Evolutionary conservation across 2,329 filamentous ascomycete genomes (phyloP), one percentile per base, ranked within the genome.

Genomic region (Septoria petroselini): DNA sequence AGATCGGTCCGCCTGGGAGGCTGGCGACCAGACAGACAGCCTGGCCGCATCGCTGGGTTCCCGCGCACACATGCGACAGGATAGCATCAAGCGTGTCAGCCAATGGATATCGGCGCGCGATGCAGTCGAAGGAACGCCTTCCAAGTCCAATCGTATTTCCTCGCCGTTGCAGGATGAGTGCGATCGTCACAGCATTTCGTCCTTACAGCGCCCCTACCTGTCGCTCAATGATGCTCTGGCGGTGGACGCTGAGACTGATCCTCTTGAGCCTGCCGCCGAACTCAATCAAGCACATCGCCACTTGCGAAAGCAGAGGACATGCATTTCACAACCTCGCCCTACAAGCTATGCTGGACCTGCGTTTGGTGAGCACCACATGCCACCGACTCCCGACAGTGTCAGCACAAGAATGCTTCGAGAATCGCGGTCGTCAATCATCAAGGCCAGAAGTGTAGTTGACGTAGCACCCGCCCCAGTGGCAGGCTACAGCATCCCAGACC

Each of bases 11-110:
- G 57, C 50, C 3, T 65, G 63, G 63, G 65, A 67, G 50, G 52
- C 37, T 27, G 54, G 39, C 8, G 57, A 53, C 15, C 55, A 58
- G 4, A 55, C 60, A 2, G 51, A 53, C 19, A 29, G 37, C 11
- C 33, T 17, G 30, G 44, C 39, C 9, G 45, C 53, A 19, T 38
- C 53, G 6, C 33, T 54, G 12, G 47, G 38, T 12, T 42, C 51
- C 29, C 49, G 39, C 17, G 42, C 43, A 21, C 60, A 58, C 42
- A 50, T 57, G 43, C 60, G 54, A 15, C 60, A 65, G 31, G 63
- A 66, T 52, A 68, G 66, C 54, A 67, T 67, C 50, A 66, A 63
- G 23, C 61, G 66, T 9, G 66, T 69, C 33, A 69, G 60, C 40
- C 62, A 64, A 34, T 69, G 66, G 66, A 67, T 69, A n/a, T 57